Evolutionary conservation across 805 yeast genomes (phyloP), one percentile per base, ranked within the genome.

Genomic region (Yarrowia bubula): DNA sequence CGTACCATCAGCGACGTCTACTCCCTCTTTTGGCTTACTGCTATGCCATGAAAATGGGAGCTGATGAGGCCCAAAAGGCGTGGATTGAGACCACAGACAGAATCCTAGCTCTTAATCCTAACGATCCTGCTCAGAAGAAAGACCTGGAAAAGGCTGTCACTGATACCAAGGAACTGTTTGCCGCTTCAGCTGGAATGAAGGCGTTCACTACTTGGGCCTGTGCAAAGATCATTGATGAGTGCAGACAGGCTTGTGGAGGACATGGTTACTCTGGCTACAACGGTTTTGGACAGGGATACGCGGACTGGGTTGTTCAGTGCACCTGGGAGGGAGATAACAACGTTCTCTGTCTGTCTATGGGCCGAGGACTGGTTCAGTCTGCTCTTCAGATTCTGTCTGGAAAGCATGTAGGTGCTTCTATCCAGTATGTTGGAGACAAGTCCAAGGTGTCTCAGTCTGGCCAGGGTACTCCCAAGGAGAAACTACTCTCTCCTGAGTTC

Each of bases 251-350:
- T 1, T 92, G 97, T 78, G 97, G 98, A 75, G 97, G 98, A 28
- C 97, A 90, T 76, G 98, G 97, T 41, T 92, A 92, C 78, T 90
- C 96, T 18, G 85, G 92, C 11, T 92, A 92, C 77, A 85, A 90
- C 68, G 96, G 92, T 1, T 89, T 92, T 74, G 97, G 96, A 43
- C 89, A 88, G 74, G 92, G 92, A 10, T 90, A 85, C 79, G 83
- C 83, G 67, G 98, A 92, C 75, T 93, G 96, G 90, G 96, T 89
- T 13, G 97, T 92, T 44, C 97, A 92, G 78, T 92, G 96, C 76
- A 92, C 97, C n/a, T 92, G 97, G 97, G 98, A 92, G 79, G 98
- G 98, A 76, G 97, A 92, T 77, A 92, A 92, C 79, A 92, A 86
- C 72, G 87, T 92, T 47, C 80, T 92, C 69, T 88, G 92, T 2